Base-by-base conservation (phyloP, 225 moss, liverwort and hornwort species). In the Neckera pumila region DNA sequence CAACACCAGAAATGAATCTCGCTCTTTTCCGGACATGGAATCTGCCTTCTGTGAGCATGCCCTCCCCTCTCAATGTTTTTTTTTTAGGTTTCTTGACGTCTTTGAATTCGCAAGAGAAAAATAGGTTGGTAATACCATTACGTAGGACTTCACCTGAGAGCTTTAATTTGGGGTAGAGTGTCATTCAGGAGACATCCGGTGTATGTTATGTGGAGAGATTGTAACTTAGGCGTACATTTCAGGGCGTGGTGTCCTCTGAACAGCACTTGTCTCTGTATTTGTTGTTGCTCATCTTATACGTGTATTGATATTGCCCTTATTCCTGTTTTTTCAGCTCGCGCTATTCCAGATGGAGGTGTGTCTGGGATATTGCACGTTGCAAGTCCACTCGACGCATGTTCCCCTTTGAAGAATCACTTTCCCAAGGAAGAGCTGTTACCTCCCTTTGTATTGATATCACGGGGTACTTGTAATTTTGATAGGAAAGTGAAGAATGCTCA, bases 381-480 rank as follows among this genome's bases (percentile, higher is more conserved):
- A 42, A 94, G 91, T 75, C 98, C 98, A 57, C 91, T 91, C 7
- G 93, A 97, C 81, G 96, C 95, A 7, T 99, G 98, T 79, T 82
- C 92, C 65, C 83, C 94, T 71, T 90, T 99, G 22, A 92, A 92
- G 70, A 99, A 96, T 87, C 94, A 13, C 86, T 89, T 76, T 59
- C 66, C 67, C n/a, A 88, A 79, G 94, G 91, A 76, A 81, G 91
- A 87, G 66, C 86, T 73, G 33, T 89, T 95, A 66, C 86, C 95
- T 72, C 89, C 96, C 23, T 96, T 97, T 73, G 95, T 96, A 49
- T 86, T 99, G 82, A 91, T 97, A 86, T 89, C 93, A 80, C 96
- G 98, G 49, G 98, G 98, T 28, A 94, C 89, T 62, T 99, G 98
- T 76, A 97, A 97, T 78, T 99, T 99, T 87, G 98, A 99, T 86